Evolutionary conservation across 768 basidiomycete species (phyloP).

Genomic region (Suillus cothurnatus): DNA sequence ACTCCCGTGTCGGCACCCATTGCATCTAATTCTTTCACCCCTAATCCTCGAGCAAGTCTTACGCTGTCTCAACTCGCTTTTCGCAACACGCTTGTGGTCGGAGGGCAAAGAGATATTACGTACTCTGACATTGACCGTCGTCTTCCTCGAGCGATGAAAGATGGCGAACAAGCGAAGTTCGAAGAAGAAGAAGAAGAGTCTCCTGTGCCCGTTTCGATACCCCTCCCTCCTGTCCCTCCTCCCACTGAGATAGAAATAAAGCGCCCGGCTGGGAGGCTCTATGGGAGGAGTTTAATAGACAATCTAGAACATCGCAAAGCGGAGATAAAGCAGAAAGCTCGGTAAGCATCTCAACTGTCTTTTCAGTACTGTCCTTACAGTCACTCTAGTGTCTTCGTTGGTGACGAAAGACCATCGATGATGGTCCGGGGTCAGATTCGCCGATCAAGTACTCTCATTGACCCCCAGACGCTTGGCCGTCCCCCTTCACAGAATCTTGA

Average conservation of each 20-base stretch:
- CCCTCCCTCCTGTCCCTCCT: slow-evolving; percentile 30
- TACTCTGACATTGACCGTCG: slow-evolving; percentile 60
- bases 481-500: slow-evolving; percentile 48
- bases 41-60: slow-evolving; percentile 74
- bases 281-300: slow-evolving; percentile 88
- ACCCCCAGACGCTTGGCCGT: slow-evolving; percentile 62
- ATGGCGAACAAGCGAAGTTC: slow-evolving; percentile 75
- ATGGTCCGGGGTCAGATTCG: slow-evolving; percentile 69
- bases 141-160: slow-evolving; percentile 72
- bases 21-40: slow-evolving; percentile 70
- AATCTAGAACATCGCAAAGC: slow-evolving; percentile 83
- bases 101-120: slow-evolving; percentile 63
- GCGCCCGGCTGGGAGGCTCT: slow-evolving; percentile 81
- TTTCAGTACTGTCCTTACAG: slow-evolving; percentile 1
- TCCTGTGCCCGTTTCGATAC: slow-evolving; percentile 32
- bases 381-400: slow-evolving; percentile 72
- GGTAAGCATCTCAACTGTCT: slow-evolving; percentile 49
- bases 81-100: slow-evolving; percentile 75
- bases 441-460: slow-evolving; percentile 71
- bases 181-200: slow-evolving; percentile 42
- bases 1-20: slow-evolving; percentile 40
- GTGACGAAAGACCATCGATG: slow-evolving; percentile 91
- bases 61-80: slow-evolving; percentile 84
- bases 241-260: slow-evolving; percentile 35
- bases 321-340: slow-evolving; percentile 78